Evolutionary conservation across 192 early-diverging fungal genomes (phyloP).

Genomic region (Coemansia sp.): DNA sequence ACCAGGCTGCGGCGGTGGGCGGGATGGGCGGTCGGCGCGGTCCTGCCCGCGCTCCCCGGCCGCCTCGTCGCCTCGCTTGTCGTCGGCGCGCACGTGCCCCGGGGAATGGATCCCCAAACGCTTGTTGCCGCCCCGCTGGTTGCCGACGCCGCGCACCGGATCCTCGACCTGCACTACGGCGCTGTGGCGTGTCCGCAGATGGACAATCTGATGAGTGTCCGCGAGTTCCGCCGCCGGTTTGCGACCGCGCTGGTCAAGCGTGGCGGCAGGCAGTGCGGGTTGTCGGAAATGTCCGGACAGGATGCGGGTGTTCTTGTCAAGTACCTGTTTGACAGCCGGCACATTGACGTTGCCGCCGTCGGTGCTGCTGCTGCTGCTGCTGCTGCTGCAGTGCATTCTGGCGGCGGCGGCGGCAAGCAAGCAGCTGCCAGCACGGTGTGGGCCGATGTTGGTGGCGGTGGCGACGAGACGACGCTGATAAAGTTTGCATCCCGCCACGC

Average conservation of each 20-base stretch:
- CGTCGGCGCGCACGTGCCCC: background rate
- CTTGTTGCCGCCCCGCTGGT: constrained; percentile 14
- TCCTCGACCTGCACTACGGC: constrained; percentile 25
- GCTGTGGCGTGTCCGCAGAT: constrained; percentile 15
- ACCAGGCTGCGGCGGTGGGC: constrained; percentile 18
- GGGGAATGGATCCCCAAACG: background rate
- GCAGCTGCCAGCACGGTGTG: background rate
- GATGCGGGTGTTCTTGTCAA: constrained; percentile 29
- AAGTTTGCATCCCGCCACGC: constrained; percentile 27
- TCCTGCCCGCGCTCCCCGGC: constrained; percentile 12
- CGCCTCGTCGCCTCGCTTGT: constrained; percentile 7
- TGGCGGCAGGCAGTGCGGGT: background rate
- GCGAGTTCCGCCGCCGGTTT: constrained; percentile 25
- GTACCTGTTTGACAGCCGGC: constrained; percentile 12
- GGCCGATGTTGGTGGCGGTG: background rate
- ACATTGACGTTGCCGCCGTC: constrained; percentile 3
- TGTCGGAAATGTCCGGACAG: background rate
- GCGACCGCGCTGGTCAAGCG: background rate
- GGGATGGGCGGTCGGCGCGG: constrained; percentile 11
- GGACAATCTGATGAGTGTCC: constrained; percentile 31
- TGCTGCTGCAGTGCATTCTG: background rate
- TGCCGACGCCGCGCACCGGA: constrained; percentile 5
- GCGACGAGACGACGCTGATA: constrained; percentile 11
- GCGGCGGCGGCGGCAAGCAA: background rate
- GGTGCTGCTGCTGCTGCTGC: background rate